Evolutionary conservation across 768 basidiomycete genomes (phyloP).

Genomic region (Suillus brevipes): DNA sequence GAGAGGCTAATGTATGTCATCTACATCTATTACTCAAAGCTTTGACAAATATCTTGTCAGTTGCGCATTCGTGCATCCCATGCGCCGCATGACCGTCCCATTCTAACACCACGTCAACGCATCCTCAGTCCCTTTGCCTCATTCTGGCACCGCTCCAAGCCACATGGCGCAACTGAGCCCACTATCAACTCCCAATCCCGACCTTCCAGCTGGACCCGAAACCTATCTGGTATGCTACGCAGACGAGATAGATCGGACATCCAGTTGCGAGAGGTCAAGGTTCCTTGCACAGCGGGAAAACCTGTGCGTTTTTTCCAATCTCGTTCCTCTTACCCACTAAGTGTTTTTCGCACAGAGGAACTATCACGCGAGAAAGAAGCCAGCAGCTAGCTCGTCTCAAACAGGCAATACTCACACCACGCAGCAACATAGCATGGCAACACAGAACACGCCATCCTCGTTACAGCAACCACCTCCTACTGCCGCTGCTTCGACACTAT

Average conservation of each 20-base stretch:
- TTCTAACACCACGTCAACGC: background rate
- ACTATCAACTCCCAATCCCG: no score
- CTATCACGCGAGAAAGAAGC: background rate
- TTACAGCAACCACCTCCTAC: background rate
- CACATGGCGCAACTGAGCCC: background rate
- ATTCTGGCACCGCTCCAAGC: background rate
- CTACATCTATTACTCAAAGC: background rate
- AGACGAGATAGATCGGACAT: background rate
- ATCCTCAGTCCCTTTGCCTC: background rate
- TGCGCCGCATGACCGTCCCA: background rate
- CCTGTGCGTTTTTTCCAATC: background rate
- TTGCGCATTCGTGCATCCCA: background rate
- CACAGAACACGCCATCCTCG: background rate
- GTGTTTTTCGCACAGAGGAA: background rate
- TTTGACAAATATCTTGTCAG: background rate
- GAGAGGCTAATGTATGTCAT: background rate
- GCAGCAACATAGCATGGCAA: no score
- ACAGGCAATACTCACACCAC: no score
- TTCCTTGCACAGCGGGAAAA: background rate
- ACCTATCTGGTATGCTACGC: background rate
- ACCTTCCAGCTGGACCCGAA: background rate
- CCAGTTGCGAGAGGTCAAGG: background rate
- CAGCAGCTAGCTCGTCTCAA: background rate
- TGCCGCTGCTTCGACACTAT: background rate
- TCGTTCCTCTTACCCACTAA: background rate